A percentile compares a stretch with the other conserved stretches of the same genome.
phyloP scores from a whole-genome alignment of 1,139 yeast genomes.

The Pneumocystis oryctolagi region DNA sequence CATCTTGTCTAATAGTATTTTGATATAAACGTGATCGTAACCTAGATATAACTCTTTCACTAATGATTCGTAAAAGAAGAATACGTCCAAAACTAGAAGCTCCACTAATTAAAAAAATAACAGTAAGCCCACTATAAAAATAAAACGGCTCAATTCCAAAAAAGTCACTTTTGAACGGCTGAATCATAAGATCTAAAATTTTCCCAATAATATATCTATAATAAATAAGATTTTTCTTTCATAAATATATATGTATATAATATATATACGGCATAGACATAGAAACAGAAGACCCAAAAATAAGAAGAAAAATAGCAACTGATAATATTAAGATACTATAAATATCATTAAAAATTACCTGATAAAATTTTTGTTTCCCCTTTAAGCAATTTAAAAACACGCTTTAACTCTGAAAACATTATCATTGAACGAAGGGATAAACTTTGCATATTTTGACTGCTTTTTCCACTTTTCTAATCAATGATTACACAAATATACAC shows the following conservation, averaged over 20 bases:
- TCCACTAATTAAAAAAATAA: slow-evolving; percentile 53
- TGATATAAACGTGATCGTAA: slow-evolving; percentile 62
- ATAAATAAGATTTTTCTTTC: background rate
- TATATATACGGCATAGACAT: slow-evolving; percentile 56
- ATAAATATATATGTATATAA: background rate
- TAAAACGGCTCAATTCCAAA: slow-evolving; percentile 36
- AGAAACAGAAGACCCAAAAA: slow-evolving; percentile 44
- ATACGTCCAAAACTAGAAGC: slow-evolving; percentile 68
- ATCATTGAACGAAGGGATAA: background rate
- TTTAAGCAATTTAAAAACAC: background rate
- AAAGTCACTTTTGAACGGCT: slow-evolving; percentile 28
- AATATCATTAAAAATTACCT: background rate
- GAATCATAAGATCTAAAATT: slow-evolving; percentile 42
- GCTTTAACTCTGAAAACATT: background rate
- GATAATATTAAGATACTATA: slow-evolving; percentile 14
- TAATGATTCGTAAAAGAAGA: slow-evolving; percentile 55
- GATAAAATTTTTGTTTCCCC: background rate
- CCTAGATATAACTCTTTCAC: slow-evolving; percentile 76
- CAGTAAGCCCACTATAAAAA: slow-evolving; percentile 37
- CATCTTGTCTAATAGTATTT: slow-evolving; percentile 69
- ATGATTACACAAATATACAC: background rate
- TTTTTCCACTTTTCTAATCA: background rate
- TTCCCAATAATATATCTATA: slow-evolving; percentile 37
- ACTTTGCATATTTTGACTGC: background rate
- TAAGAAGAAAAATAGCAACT: slow-evolving; percentile 46